Conservation (phyloP, 495 filamentous ascomycete genomes). For the Podospora fimiseda region DNA sequence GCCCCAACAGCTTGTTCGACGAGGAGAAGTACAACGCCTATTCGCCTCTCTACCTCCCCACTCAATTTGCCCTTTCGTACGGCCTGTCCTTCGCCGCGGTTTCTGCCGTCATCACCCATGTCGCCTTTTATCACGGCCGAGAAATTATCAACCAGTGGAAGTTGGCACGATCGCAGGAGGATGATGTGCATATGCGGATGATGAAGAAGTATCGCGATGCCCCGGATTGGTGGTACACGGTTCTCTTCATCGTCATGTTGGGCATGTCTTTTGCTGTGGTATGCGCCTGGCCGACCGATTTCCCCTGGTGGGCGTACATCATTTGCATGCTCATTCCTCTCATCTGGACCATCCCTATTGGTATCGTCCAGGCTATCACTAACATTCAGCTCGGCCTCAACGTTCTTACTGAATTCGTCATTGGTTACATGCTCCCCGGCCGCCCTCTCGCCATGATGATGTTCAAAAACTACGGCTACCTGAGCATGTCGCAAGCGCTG, state of each 20-base stretch:
- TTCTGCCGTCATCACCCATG: slow-evolving; percentile 58
- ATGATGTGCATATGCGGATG: slow-evolving; percentile 61
- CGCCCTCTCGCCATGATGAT: slow-evolving; percentile 57
- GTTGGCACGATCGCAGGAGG: slow-evolving; percentile 49
- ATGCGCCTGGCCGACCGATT: slow-evolving; percentile 56
- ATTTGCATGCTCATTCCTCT: slow-evolving; percentile 52
- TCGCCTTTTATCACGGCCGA: slow-evolving; percentile 55
- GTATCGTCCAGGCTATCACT: slow-evolving; percentile 57
- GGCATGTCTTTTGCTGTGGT: slow-evolving; percentile 45
- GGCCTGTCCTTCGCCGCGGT: slow-evolving; percentile 65
- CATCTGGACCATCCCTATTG: slow-evolving; percentile 49
- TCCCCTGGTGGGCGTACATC: slow-evolving; percentile 61
- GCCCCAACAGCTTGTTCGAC: slow-evolving; percentile 43
- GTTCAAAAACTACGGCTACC: slow-evolving; percentile 69
- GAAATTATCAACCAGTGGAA: slow-evolving; percentile 50
- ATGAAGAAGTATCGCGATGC: slow-evolving; percentile 54
- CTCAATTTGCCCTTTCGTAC: slow-evolving; percentile 57
- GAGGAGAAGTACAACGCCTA: slow-evolving; percentile 49
- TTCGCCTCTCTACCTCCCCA: slow-evolving; percentile 56
- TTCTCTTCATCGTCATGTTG: slow-evolving; percentile 38
- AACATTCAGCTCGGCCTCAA: slow-evolving; percentile 64
- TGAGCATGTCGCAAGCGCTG: slow-evolving; percentile 53
- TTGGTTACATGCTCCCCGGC: slow-evolving; percentile 63
- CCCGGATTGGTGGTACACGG: slow-evolving; percentile 50
- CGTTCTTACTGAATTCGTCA: slow-evolving; percentile 62